Evolutionary conservation across 2,329 filamentous ascomycete genomes (phyloP).

Genomic region (Fusarium coicis): DNA sequence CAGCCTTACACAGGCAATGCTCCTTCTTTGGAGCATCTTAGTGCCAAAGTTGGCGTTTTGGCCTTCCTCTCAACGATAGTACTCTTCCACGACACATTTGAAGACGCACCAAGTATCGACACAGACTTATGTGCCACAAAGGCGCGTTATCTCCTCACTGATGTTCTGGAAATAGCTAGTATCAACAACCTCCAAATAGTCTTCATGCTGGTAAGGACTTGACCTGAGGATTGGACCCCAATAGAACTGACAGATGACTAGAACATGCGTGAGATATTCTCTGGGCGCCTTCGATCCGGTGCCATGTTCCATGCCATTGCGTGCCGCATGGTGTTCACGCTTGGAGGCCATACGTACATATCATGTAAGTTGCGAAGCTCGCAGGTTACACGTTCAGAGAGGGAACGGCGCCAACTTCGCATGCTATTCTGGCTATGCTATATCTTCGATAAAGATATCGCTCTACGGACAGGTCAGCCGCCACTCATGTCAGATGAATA

Average conservation of each 20-base stretch:
- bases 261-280: slow-evolving; percentile 53
- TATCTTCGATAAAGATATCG: slow-evolving; percentile 65
- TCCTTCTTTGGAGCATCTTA: slow-evolving; percentile 43
- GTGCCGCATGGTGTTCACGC: slow-evolving; percentile 59
- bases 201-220: slow-evolving; percentile 58
- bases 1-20: slow-evolving; percentile 23
- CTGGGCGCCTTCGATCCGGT: slow-evolving; percentile 59
- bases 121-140: slow-evolving; percentile 54
- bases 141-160: slow-evolving; percentile 55
- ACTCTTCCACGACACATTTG: slow-evolving; percentile 31
- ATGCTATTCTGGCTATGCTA: slow-evolving; percentile 67
- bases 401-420: slow-evolving; percentile 50
- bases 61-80: slow-evolving; percentile 57
- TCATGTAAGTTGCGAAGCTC: slow-evolving; percentile 13
- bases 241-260: slow-evolving; percentile 44
- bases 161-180: slow-evolving; percentile 56
- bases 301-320: slow-evolving; percentile 57
- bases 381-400: slow-evolving; percentile 36
- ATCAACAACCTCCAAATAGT: slow-evolving; percentile 57
- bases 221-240: fast-evolving
- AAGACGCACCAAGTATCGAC: slow-evolving; percentile 47
- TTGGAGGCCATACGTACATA: slow-evolving; percentile 57
- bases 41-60: slow-evolving; percentile 59
- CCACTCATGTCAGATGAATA: slow-evolving; percentile 58
- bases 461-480: slow-evolving; percentile 63